Conservation (phyloP, 176 grass and related monocot genomes). For the Paspalum vaginatum region DNA sequence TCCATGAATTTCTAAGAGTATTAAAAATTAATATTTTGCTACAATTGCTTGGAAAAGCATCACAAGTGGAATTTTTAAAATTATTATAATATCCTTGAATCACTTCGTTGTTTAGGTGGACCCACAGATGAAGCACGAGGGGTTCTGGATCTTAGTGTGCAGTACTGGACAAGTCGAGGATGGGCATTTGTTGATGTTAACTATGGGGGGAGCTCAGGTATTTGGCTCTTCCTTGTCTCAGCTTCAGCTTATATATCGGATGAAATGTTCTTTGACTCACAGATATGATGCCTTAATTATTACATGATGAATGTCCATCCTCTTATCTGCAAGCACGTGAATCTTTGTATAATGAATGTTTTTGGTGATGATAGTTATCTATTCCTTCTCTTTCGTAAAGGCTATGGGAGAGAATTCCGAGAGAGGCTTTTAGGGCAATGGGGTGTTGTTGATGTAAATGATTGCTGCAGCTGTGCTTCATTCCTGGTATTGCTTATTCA, state of each 20-base stretch:
- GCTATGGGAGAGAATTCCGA: conserved; percentile 83
- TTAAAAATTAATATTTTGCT: background rate
- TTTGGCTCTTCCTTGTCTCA: conserved; percentile 28
- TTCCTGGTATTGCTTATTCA: conserved; percentile 68
- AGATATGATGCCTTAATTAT: conserved; percentile 29
- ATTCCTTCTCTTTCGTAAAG: conserved; percentile 53
- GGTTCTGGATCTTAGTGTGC: conserved; percentile 74
- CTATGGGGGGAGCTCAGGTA: conserved; percentile 92
- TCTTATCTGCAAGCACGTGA: conserved; percentile 31
- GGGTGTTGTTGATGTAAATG: conserved; percentile 84
- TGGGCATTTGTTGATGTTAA: conserved; percentile 96
- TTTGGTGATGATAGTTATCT: conserved; percentile 21
- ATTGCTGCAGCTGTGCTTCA: conserved; percentile 81
- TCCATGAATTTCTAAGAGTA: conserved; percentile 17
- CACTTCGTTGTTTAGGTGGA: conserved; percentile 55
- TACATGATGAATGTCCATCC: conserved; percentile 3
- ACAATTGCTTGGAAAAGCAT: conserved; percentile 17
- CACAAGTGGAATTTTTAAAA: background rate
- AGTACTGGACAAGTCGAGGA: conserved; percentile 92
- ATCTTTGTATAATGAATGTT: conserved; percentile 7
- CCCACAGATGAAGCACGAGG: conserved; percentile 79
- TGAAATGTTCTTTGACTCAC: conserved; percentile 6
- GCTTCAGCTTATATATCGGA: conserved; percentile 18
- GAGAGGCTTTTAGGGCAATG: conserved; percentile 83
- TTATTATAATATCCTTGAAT: conserved; percentile 17